These are phyloP conservation scores for Colletotrichum lupini DNA, from an alignment of 2,329 filamentous ascomycete species.

Conservation along the genomic window DNA sequence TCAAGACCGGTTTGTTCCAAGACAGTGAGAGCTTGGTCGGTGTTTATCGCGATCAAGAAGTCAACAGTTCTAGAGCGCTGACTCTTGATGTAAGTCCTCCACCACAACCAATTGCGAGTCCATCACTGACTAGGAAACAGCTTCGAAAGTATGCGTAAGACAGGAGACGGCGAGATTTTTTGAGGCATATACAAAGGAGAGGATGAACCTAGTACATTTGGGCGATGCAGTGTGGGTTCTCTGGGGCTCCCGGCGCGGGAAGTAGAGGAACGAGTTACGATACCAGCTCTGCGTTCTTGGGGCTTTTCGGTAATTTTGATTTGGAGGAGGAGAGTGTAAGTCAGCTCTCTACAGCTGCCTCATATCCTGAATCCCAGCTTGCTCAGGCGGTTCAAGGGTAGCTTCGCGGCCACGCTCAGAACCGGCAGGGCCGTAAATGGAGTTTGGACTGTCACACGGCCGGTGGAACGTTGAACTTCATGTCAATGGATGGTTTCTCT, in stretches of 20 bases:
- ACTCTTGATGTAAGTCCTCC: conserved; percentile 87
- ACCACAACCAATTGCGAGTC: background rate
- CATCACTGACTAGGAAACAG: conserved; percentile 16
- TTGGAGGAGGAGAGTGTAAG: background rate
- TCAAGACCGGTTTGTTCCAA: conserved; percentile 96
- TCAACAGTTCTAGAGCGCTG: conserved; percentile 90
- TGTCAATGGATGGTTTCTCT: conserved; percentile 2
- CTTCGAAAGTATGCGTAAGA: conserved; percentile 30
- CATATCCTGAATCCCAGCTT: background rate
- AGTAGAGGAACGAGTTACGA: conserved; percentile 12
- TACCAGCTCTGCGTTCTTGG: conserved; percentile 18
- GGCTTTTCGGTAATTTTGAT: conserved; percentile 1
- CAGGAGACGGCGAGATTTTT: background rate
- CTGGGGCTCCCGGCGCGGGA: background rate
- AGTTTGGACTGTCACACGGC: conserved; percentile 29
- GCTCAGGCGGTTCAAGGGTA: conserved; percentile 8
- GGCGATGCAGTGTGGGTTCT: background rate
- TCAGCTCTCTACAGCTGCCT: background rate
- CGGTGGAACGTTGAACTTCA: conserved; percentile 13
- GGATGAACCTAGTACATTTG: background rate
- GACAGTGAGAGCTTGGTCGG: conserved; percentile 96
- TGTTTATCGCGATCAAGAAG: conserved; percentile 93
- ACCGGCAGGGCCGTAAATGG: conserved; percentile 17
- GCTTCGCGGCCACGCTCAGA: conserved; percentile 3
- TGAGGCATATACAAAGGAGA: background rate